phyloP scores from a whole-genome alignment of 306 rosid species.

The Prunus campanulata region DNA sequence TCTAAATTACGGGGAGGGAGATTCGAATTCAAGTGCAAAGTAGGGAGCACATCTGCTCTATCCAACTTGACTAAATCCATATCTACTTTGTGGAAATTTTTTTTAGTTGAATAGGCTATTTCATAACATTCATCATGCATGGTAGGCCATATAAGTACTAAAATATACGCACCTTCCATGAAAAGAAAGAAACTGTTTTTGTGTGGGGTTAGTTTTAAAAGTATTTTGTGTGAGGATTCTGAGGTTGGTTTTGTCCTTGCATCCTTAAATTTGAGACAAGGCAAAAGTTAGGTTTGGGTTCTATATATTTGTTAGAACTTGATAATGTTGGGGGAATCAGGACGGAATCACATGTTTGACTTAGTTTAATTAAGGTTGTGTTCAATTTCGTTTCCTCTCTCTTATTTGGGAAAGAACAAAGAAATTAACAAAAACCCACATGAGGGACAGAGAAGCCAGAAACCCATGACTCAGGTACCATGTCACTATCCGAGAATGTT shows the following conservation, averaged over 20 bases:
- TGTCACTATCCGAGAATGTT: background rate
- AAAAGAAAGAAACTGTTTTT: background rate
- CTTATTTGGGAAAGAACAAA: background rate
- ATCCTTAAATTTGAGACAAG: background rate
- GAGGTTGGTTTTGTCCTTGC: background rate
- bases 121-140: background rate
- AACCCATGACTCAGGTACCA: background rate
- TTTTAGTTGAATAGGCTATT: background rate
- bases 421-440: background rate
- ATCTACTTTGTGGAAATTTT: background rate
- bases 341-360: background rate
- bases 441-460: background rate
- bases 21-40: accelerated
- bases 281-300: background rate
- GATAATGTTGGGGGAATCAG: background rate
- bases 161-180: background rate
- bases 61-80: accelerated
- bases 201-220: background rate
- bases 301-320: background rate
- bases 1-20: too few species aligned
- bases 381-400: background rate
- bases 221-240: background rate
- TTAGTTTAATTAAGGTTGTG: background rate
- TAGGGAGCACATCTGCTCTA: accelerated
- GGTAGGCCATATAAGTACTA: background rate